These are phyloP conservation scores for Coemansia umbellata DNA, from an alignment of 192 early-diverging fungal genomes.

Conservation along the genomic window DNA sequence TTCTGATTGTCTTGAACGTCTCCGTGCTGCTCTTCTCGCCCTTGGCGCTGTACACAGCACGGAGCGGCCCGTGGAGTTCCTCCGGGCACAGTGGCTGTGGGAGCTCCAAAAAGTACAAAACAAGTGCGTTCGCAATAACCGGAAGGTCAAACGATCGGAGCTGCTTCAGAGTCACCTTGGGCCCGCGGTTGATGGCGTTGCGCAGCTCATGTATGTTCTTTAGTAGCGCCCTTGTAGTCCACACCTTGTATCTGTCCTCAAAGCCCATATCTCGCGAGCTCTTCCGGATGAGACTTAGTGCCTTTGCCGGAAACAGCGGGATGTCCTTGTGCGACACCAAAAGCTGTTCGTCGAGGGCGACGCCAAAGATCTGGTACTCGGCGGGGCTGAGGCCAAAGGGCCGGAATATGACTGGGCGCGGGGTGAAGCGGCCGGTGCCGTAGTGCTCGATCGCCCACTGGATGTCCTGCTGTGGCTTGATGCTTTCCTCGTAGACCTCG, in stretches of 20 bases:
- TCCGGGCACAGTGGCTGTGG: constrained; percentile 64
- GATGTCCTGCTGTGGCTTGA: constrained; percentile 75
- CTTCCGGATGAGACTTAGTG: constrained; percentile 59
- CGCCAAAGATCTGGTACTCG: constrained; percentile 76
- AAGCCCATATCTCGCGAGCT: constrained; percentile 21
- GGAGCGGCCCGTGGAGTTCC: constrained; percentile 66
- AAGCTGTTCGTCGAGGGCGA: constrained; percentile 65
- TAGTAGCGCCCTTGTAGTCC: constrained; percentile 60
- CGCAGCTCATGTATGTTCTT: constrained; percentile 61
- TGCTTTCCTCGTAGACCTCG: constrained; percentile 65
- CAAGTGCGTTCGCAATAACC: constrained; percentile 57
- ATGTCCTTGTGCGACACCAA: constrained; percentile 57
- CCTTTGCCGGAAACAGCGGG: constrained; percentile 59
- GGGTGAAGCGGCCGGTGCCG: constrained; percentile 63
- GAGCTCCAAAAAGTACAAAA: constrained; percentile 69
- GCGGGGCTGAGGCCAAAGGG: constrained; percentile 65
- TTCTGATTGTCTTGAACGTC: constrained; percentile 13
- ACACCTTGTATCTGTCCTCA: constrained; percentile 55
- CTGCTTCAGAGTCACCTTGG: constrained; percentile 53
- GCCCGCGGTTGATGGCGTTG: constrained; percentile 59
- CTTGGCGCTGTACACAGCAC: constrained; percentile 56
- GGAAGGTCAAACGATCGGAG: constrained; percentile 56
- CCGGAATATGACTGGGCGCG: constrained; percentile 67
- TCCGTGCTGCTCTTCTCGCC: constrained; percentile 33
- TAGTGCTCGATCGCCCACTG: constrained; percentile 75